phyloP scores from a whole-genome alignment of 1,284 basidiomycete species.

The Leucoagaricus sp. region DNA sequence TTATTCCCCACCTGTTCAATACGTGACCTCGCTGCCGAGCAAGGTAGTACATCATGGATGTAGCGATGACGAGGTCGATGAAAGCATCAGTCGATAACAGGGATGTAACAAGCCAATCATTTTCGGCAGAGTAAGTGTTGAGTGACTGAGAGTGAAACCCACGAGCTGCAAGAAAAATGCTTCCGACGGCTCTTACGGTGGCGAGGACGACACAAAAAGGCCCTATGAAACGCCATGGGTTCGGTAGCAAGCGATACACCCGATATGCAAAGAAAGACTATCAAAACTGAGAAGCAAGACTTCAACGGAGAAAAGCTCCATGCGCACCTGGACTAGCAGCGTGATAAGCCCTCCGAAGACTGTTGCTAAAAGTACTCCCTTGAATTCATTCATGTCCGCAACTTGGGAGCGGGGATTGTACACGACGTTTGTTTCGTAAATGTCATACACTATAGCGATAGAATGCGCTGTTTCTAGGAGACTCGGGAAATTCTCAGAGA shows the following conservation, averaged over 20 bases:
- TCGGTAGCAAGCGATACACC: conserved; percentile 23
- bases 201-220: conserved; percentile 24
- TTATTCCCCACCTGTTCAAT: conserved; percentile 16
- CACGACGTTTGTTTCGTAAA: conserved; percentile 1
- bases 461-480: conserved; percentile 13
- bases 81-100: conserved; percentile 25
- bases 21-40: conserved; percentile 16
- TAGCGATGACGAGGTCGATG: conserved; percentile 29
- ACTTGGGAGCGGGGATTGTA: not conserved
- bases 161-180: conserved; percentile 21
- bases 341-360: conserved; percentile 12
- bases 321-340: conserved; percentile 11
- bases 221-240: conserved; percentile 23
- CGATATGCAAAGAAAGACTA: conserved; percentile 29
- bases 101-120: conserved; percentile 26
- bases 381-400: not conserved
- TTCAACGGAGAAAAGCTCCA: not conserved
- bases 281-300: not conserved
- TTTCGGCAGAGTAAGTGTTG: conserved; percentile 18
- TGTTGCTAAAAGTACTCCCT: not conserved
- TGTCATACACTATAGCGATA: conserved; percentile 6
- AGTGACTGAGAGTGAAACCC: conserved; percentile 21
- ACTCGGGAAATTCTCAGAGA: not conserved
- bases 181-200: conserved; percentile 22
- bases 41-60: conserved; percentile 27